phyloP scores from a whole-genome alignment of 805 yeast species.

The Starmera pachycereana region DNA sequence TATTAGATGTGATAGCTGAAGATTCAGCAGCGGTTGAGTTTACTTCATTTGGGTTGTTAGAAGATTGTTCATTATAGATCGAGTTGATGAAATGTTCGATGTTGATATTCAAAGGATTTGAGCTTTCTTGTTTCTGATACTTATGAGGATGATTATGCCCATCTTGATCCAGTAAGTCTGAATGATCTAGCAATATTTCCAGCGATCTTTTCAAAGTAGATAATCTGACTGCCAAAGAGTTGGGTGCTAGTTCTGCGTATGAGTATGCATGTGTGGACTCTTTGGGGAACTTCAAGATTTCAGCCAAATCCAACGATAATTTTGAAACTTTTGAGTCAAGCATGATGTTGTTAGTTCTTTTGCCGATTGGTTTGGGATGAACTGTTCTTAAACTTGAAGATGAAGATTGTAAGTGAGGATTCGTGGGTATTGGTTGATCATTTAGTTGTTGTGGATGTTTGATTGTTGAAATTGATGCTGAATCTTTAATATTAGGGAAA shows the following conservation, averaged over 20 bases:
- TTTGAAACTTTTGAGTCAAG: conserved; percentile 13
- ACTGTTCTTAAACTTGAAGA: background rate
- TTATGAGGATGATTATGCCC: background rate
- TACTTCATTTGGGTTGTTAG: background rate
- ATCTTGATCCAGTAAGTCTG: conserved; percentile 12
- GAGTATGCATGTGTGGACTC: conserved; percentile 82
- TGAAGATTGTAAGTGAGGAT: conserved; percentile 1
- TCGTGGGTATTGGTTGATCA: background rate
- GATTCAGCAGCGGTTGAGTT: background rate
- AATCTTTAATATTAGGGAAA: conserved; percentile 1
- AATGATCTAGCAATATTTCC: conserved; percentile 45
- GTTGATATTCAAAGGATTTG: conserved; percentile 12
- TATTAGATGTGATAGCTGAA: background rate
- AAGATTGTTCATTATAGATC: conserved; percentile 8
- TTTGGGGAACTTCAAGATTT: conserved; percentile 55
- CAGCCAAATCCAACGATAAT: conserved; percentile 22
- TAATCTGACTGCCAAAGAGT: conserved; percentile 65
- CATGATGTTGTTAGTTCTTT: background rate
- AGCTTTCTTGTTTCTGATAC: background rate
- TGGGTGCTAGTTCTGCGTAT: conserved; percentile 73
- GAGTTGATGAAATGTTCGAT: conserved; percentile 17
- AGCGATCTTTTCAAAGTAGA: conserved; percentile 67
- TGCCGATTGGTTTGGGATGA: background rate
- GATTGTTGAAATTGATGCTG: background rate
- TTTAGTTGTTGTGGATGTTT: background rate